Evolutionary conservation across 306 rosid species (phyloP).

Genomic region (Cucumis cinereus): DNA sequence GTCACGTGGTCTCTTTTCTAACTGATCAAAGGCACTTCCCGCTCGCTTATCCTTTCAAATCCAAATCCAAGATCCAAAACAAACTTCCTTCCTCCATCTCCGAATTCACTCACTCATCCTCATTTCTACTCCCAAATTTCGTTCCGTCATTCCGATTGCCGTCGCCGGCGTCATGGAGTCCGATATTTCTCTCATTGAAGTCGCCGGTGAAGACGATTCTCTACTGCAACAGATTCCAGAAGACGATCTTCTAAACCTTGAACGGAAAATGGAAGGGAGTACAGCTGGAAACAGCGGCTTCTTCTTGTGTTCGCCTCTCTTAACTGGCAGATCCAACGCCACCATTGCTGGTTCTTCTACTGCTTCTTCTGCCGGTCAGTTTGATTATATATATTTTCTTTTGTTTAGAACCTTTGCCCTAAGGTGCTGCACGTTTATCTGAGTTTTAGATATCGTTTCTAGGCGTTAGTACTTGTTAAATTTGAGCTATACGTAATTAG

Average conservation of each 20-base stretch:
- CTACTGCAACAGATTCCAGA: slow-evolving; percentile 23
- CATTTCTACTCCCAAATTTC: not conserved
- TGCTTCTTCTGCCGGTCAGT: slow-evolving; percentile 32
- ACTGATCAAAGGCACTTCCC: slow-evolving; percentile 23
- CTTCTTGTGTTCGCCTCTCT: slow-evolving; percentile 70
- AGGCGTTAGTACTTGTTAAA: not conserved
- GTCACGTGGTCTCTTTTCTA: not conserved
- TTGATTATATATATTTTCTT: slow-evolving; percentile 4
- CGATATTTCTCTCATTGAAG: slow-evolving; percentile 57
- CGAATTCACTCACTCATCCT: not conserved
- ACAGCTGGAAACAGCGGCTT: slow-evolving; percentile 2
- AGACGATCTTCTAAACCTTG: slow-evolving; percentile 3
- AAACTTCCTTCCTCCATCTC: not conserved
- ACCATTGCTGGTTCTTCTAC: not conserved
- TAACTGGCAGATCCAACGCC: slow-evolving; percentile 28
- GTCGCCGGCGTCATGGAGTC: slow-evolving; percentile 30
- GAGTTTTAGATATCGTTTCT: not conserved
- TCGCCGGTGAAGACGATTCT: slow-evolving; percentile 65
- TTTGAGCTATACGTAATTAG: not conserved
- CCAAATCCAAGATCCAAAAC: slow-evolving; percentile 6
- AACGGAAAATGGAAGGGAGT: not conserved
- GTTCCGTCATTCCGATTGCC: not conserved
- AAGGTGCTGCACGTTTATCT: not conserved
- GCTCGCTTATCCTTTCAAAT: slow-evolving; percentile 38
- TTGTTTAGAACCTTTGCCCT: not conserved